These are phyloP conservation scores for Hypoxylon trugodes DNA, from an alignment of 495 filamentous ascomycete genomes.

Conservation along the genomic window DNA sequence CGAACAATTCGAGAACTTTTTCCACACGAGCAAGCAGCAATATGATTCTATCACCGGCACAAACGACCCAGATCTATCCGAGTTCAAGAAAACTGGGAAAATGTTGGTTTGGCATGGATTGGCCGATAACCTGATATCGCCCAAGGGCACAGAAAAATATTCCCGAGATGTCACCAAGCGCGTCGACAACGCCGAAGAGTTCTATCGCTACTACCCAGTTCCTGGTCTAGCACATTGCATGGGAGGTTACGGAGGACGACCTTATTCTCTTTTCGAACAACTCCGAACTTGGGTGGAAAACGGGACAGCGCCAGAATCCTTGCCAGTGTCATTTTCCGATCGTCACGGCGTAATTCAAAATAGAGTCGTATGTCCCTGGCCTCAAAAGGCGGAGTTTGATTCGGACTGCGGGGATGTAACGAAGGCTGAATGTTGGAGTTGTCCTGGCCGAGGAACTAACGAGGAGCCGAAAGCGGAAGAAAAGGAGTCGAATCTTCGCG, in stretches of 20 bases:
- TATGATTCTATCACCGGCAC: background rate
- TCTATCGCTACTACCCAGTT: conserved; percentile 21
- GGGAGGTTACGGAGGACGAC: conserved; percentile 20
- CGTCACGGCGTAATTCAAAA: background rate
- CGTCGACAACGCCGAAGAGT: conserved; percentile 1
- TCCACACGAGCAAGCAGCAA: background rate
- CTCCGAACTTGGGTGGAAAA: conserved; percentile 35
- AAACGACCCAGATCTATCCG: background rate
- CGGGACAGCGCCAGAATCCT: conserved; percentile 28
- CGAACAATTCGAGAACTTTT: background rate
- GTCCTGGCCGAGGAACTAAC: background rate
- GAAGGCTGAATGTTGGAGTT: conserved; percentile 12
- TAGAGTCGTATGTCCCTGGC: conserved; percentile 6
- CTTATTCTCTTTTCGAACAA: conserved; percentile 10
- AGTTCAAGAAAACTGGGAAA: background rate
- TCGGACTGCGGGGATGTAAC: background rate
- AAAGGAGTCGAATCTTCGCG: no score
- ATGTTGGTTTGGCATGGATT: background rate
- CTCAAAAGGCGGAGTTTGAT: background rate
- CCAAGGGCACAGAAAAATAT: conserved; percentile 10
- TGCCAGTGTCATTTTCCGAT: conserved; percentile 6
- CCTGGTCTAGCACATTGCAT: conserved; percentile 32
- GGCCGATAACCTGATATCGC: conserved; percentile 21
- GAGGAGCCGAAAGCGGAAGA: no score
- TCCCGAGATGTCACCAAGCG: conserved; percentile 7